These are phyloP conservation scores for Russula sp. DNA, from an alignment of 768 basidiomycete species.

Conservation along the genomic window DNA sequence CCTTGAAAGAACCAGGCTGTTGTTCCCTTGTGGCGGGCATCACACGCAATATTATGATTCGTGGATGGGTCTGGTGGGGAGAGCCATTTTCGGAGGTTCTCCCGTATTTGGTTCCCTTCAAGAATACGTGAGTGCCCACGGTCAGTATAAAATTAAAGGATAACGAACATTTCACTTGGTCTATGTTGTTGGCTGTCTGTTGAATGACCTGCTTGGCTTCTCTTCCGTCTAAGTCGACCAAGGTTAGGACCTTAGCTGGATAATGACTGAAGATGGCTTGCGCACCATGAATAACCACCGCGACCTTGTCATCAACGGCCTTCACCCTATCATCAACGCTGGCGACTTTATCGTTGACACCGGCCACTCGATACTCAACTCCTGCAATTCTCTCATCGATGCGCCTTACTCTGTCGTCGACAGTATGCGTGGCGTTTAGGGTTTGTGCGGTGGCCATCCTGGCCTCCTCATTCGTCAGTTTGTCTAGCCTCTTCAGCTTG, in stretches of 20 bases:
- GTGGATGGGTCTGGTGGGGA: conserved; percentile 2
- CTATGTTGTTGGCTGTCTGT: neutral
- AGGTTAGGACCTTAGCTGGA: neutral
- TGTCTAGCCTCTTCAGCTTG: neutral
- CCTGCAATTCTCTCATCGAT: neutral
- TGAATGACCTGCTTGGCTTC: neutral
- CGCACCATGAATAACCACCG: neutral
- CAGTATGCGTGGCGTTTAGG: neutral
- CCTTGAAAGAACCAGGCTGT: conserved; percentile 3
- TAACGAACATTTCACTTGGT: neutral
- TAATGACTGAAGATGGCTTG: neutral
- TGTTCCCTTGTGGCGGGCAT: neutral
- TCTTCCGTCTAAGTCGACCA: neutral
- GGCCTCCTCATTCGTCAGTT: neutral
- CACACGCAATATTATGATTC: neutral
- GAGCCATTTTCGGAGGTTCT: neutral
- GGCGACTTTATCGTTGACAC: neutral
- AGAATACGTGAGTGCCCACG: neutral
- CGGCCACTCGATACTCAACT: neutral
- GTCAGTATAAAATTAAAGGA: too few species aligned
- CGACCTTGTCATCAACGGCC: neutral
- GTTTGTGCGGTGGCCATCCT: neutral
- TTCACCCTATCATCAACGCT: neutral
- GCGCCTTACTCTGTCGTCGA: neutral
- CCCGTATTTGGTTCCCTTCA: neutral